A percentile compares a stretch with the other conserved stretches of the same genome.
Evolutionary conservation across 768 basidiomycete genomes (phyloP).

Genomic region (Obba rivulosa): DNA sequence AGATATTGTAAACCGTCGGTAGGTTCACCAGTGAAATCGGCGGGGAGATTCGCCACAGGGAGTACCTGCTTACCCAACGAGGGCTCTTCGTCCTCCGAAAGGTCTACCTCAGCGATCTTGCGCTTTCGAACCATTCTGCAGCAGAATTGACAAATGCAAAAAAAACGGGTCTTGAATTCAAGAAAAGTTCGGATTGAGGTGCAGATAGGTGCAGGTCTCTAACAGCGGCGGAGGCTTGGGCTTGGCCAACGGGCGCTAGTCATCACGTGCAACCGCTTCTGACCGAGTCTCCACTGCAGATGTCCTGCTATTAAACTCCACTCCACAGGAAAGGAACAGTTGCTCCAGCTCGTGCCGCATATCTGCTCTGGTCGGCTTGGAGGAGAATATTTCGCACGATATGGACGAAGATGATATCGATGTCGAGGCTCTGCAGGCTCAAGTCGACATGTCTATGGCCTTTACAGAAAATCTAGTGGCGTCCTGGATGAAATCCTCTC

Average conservation of each 20-base stretch:
- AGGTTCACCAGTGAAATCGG: conserved; percentile 59
- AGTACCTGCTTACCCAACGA: conserved; percentile 65
- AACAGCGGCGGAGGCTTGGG: no score
- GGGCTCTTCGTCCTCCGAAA: conserved; percentile 56
- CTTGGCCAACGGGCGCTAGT: no score
- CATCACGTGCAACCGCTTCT: no score
- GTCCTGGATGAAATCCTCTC: conserved; percentile 66
- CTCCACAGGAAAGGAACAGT: no score
- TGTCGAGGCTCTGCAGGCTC: conserved; percentile 68
- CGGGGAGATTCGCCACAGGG: conserved; percentile 77
- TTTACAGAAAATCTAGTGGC: conserved; percentile 67
- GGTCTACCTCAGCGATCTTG: conserved; percentile 45
- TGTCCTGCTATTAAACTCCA: no score
- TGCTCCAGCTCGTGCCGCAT: no score
- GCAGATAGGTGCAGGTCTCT: no score
- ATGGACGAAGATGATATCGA: conserved; percentile 61
- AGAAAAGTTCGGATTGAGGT: no score
- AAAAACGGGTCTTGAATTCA: neutral
- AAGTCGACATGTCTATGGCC: conserved; percentile 76
- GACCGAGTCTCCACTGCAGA: no score
- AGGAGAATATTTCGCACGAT: conserved; percentile 3
- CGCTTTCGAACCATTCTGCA: conserved; percentile 37
- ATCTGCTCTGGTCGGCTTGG: conserved; percentile 9
- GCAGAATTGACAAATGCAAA: neutral
- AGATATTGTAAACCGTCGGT: conserved; percentile 75